Evolutionary conservation across 2,329 filamentous ascomycete species (phyloP), one percentile per base, ranked within the genome.

Genomic region (Cadophora sp.): DNA sequence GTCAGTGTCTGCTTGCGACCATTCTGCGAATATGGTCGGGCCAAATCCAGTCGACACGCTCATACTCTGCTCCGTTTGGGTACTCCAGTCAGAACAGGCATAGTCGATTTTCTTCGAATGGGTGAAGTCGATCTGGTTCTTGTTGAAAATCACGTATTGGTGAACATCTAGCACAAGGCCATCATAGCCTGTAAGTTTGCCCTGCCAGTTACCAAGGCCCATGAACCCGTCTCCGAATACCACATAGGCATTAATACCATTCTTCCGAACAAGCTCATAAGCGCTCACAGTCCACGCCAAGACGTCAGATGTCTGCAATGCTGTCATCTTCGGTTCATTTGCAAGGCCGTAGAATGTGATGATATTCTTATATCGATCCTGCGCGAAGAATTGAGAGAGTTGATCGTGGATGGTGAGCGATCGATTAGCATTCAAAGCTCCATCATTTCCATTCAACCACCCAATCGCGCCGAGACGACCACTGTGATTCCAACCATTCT

Each of bases 91-190:
- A 22, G 86, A 83, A 82, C 96, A 99, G 4, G 95, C 93, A 77
- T 97, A 97, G 69, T 91, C 84, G 67, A 98, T 86, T 81, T 97
- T 97, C 73, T 90, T 86, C 65, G 90, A 85, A 82, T 98, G 96
- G 66, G 90, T 90, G 76, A 91, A 90, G 59, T 88, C 87, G 76
- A 99, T 91, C 79, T 97, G 93, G 72, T 91, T 89, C 48, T 88
- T 88, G 84, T 99, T 97, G 86, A 99, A 99, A 79, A 97, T 97
- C 76, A 97, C 93, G 80, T 99, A 99, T 80, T 98, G 95, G 81
- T 99, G 96, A 46, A 97, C 96, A 80, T 99, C 96, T n/a, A 99
- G 88, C 22, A 97, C 87, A 72, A 98, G 84, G 71, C 90, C 87
- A 58, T 90, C 84, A 76, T 92, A 86, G 26, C 86, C 84, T 73